Evolutionary conservation across 768 basidiomycete genomes (phyloP).

Genomic region (Termitomyces sp.): DNA sequence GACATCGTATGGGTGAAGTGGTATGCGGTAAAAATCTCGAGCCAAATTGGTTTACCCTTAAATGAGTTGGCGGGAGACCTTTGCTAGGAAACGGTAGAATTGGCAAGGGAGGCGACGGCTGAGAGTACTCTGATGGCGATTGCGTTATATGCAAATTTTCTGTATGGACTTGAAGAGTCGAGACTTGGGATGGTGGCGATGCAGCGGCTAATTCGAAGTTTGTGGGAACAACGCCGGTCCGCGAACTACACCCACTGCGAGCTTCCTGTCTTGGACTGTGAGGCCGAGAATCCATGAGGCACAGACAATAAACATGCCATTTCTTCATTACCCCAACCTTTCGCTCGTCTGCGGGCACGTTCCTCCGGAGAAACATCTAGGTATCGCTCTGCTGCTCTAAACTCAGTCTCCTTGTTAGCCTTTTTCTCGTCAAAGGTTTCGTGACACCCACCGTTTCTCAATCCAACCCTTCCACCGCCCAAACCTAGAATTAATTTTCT

Average conservation of each 20-base stretch:
- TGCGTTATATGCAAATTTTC: slow-evolving; percentile 28
- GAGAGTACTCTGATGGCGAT: slow-evolving; percentile 16
- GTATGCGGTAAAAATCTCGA: slow-evolving; percentile 83
- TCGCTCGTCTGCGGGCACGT: slow-evolving; percentile 46
- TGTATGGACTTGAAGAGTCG: slow-evolving; percentile 37
- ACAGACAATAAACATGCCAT: slow-evolving; percentile 14
- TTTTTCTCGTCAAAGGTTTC: background rate
- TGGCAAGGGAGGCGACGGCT: slow-evolving; percentile 26
- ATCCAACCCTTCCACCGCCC: slow-evolving; percentile 87
- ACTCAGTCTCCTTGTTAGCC: background rate
- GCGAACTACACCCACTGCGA: background rate
- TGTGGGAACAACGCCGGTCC: slow-evolving; percentile 5
- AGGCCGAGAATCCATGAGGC: background rate
- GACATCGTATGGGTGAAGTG: slow-evolving; percentile 66
- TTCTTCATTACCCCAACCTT: slow-evolving; percentile 65
- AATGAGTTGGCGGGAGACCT: slow-evolving; percentile 52
- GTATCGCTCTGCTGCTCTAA: slow-evolving; percentile 82
- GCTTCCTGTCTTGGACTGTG: background rate
- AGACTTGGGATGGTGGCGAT: slow-evolving; percentile 7
- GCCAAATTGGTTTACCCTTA: slow-evolving; percentile 73
- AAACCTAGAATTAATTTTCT: slow-evolving; percentile 44
- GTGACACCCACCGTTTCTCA: slow-evolving; percentile 68
- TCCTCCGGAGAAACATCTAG: slow-evolving; percentile 59
- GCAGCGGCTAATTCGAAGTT: slow-evolving; percentile 1
- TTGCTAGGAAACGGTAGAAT: slow-evolving; percentile 44